phyloP scores from a whole-genome alignment of 305 asterid species.

The Fraxinus xanthoxyloides region DNA sequence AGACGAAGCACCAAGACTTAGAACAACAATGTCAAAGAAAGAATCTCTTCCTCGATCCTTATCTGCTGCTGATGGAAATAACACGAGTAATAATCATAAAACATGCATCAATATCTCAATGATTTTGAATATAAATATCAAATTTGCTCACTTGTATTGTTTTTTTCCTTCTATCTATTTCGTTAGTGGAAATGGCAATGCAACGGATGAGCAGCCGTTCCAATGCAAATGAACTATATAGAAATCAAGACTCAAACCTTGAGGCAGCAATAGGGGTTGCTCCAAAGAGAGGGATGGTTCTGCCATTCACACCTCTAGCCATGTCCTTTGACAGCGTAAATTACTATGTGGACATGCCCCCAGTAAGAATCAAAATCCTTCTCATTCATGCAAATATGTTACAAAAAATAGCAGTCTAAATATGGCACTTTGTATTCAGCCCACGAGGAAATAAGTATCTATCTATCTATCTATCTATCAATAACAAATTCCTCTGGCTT shows the following conservation, averaged over 20 bases:
- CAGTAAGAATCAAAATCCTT: slow-evolving; percentile 29
- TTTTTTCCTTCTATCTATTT: not conserved
- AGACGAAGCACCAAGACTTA: slow-evolving; percentile 31
- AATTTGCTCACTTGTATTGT: not conserved
- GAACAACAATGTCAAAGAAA: slow-evolving; percentile 32
- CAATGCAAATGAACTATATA: slow-evolving; percentile 21
- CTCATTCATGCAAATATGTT: not conserved
- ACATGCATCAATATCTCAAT: not conserved
- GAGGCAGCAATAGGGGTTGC: slow-evolving; percentile 37
- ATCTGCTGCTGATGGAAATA: slow-evolving; percentile 33
- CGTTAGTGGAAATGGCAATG: slow-evolving; percentile 38
- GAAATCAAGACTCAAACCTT: slow-evolving; percentile 28
- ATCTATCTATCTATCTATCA: not conserved
- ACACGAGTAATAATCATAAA: slow-evolving; percentile 15
- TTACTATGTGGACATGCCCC: slow-evolving; percentile 55
- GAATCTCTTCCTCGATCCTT: slow-evolving; percentile 31
- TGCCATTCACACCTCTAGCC: slow-evolving; percentile 53
- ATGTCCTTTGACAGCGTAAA: slow-evolving; percentile 46
- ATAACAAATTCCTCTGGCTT: not conserved
- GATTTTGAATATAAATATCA: not conserved
- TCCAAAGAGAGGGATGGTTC: slow-evolving; percentile 54
- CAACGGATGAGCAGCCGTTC: slow-evolving; percentile 33
- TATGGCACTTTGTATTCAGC: not conserved
- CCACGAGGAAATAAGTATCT: not conserved
- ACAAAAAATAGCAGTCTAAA: not conserved